Base-by-base conservation (phyloP, 1,139 yeast species). In the Meyerozyma athensensis region DNA sequence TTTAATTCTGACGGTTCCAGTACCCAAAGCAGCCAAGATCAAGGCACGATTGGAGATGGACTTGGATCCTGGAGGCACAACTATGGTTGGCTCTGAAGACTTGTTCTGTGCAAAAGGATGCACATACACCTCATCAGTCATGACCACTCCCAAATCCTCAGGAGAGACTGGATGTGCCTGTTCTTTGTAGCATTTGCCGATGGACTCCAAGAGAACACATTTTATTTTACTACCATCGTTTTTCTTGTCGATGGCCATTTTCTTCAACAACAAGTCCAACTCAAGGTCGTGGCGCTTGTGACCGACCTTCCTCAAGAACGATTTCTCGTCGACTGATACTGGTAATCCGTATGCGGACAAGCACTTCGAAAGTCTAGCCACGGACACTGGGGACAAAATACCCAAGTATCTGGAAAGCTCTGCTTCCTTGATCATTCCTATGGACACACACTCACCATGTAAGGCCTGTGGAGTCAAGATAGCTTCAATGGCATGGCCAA, bases 401-500 rank as follows among this genome's bases (percentile, higher is more conserved):
- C 97, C 97, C 55, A 86, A 70, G 59, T 86, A 87, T 56, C 99
- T 79, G 18, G 97, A 76, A 46, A 92, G 72, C 62, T 92, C 98
- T 2, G 97, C 98, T 61, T 92, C 99, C 52, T 81, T 75, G 31
- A 94, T 81, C 79, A 90, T 86, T 46, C 99, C 99, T 45, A 92
- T 76, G 7, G 97, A 76, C 14, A 92, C 98, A 72, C 98, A 92
- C 62, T 92, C 99, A 43, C 99, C 99, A 52, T 92, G 99, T 35
- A 92, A 73, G 14, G 96, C 94, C 59, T 90, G 89, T 7, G 99
- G 98, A 4, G 97, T 89, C 47, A 92, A 72, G 24, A 94, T 79
- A 12, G 98, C 98, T 66, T 92, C 99, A 49, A 85, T 89, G 19
- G 99, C 99, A 60, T 92, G 99, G 33, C 98, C 99, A 52, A 92